phyloP scores from a whole-genome alignment of 2,329 filamentous ascomycete species.

The Claviceps fusiformis region DNA sequence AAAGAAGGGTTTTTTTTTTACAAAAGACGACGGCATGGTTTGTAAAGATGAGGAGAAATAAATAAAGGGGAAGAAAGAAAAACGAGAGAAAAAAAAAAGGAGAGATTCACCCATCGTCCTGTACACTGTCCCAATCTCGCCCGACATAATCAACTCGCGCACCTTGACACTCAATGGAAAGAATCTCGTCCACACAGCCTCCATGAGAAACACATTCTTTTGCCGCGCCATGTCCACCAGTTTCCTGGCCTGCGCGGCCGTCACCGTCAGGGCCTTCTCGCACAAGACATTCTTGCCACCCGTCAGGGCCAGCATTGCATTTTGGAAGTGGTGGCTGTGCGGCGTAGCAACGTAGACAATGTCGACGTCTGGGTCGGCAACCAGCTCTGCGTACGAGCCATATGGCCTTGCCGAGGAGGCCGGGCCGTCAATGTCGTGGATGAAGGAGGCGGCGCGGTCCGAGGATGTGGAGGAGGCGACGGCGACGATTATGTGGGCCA shows the following conservation, averaged over 20 bases:
- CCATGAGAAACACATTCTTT: constrained; percentile 68
- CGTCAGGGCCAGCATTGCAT: constrained; percentile 69
- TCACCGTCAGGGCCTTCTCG: constrained; percentile 84
- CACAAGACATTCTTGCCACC: constrained; percentile 81
- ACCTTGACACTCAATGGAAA: constrained; percentile 73
- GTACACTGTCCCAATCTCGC: constrained; percentile 46
- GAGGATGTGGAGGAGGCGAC: constrained; percentile 67
- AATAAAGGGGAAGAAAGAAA: too few species aligned
- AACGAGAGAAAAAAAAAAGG: constrained; percentile 4
- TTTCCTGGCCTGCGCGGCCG: constrained; percentile 59
- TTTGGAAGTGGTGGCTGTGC: constrained; percentile 88
- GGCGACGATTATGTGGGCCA: constrained; percentile 65
- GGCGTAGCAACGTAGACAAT: constrained; percentile 84
- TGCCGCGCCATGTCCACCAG: constrained; percentile 57
- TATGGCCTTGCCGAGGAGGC: constrained; percentile 52
- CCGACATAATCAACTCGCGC: constrained; percentile 45
- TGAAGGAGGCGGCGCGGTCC: constrained; percentile 56
- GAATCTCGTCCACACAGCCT: constrained; percentile 81
- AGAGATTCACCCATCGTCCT: constrained; percentile 37
- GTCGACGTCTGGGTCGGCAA: constrained; percentile 64
- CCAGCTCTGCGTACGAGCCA: constrained; percentile 70
- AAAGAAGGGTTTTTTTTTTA: too few species aligned
- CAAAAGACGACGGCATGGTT: neutral
- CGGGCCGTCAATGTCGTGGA: constrained; percentile 57
- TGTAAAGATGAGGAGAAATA: too few species aligned